Evolutionary conservation across 2,329 filamentous ascomycete species (phyloP).

Genomic region (Pseudogymnoascus sp.): DNA sequence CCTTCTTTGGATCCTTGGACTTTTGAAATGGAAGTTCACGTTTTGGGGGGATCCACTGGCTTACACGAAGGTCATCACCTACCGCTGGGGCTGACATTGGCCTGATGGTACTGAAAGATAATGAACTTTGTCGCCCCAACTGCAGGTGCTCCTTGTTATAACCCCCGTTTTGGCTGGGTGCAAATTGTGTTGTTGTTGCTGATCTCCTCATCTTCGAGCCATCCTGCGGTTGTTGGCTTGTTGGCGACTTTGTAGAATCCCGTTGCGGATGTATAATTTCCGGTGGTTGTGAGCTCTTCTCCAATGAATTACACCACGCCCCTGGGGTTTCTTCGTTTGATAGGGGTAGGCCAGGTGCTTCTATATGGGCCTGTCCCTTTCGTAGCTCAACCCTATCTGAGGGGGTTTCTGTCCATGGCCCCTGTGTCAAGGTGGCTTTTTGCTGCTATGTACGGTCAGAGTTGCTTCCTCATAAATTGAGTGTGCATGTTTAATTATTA

Average conservation of each 20-base stretch:
- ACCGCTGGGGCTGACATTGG: constrained; percentile 15
- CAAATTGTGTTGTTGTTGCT: neutral
- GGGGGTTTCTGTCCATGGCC: neutral
- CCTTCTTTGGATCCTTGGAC: constrained; percentile 4
- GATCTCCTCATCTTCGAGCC: neutral
- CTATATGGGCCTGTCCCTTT: neutral
- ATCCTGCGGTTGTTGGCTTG: neutral
- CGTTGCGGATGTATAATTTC: neutral
- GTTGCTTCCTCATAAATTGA: neutral
- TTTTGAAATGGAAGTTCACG: constrained; percentile 23
- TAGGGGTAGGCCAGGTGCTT: neutral
- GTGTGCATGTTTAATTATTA: neutral
- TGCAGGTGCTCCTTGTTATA: neutral
- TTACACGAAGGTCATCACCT: neutral
- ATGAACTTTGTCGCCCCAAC: neutral
- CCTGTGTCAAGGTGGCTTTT: neutral
- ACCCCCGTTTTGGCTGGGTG: neutral
- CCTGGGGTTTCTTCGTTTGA: neutral
- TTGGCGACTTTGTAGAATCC: neutral
- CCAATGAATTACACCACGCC: neutral
- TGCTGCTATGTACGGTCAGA: neutral
- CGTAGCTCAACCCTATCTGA: neutral
- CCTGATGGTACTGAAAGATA: neutral
- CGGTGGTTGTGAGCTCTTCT: neutral
- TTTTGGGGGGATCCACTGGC: constrained; percentile 19